These are phyloP conservation scores for Aspergillus awamori DNA, from an alignment of 2,329 filamentous ascomycete species.

Conservation along the genomic window DNA sequence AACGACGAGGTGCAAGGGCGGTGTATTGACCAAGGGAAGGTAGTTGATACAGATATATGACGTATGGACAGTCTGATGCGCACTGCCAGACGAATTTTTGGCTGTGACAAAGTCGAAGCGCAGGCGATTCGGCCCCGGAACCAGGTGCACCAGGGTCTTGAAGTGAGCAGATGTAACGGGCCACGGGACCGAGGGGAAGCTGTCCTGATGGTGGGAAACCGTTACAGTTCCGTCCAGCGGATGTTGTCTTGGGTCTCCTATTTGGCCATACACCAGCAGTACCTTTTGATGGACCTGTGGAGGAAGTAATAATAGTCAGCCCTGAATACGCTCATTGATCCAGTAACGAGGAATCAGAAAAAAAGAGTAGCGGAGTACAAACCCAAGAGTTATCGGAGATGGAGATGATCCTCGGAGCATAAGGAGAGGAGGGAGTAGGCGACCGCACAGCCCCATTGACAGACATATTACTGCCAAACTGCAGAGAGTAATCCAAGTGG, in stretches of 20 bases:
- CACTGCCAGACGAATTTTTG: slow-evolving; percentile 68
- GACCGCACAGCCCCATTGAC: slow-evolving; percentile 48
- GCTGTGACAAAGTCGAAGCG: slow-evolving; percentile 86
- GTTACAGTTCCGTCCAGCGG: slow-evolving; percentile 77
- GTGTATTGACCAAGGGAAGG: slow-evolving; percentile 74
- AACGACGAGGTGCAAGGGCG: slow-evolving; percentile 87
- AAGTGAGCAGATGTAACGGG: slow-evolving; percentile 88
- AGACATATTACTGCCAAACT: slow-evolving; percentile 41
- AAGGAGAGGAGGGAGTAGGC: slow-evolving; percentile 69
- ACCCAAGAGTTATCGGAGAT: slow-evolving; percentile 84
- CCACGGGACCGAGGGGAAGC: slow-evolving; percentile 81
- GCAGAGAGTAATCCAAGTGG: not conserved
- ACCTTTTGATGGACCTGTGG: slow-evolving; percentile 86
- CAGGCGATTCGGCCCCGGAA: slow-evolving; percentile 84
- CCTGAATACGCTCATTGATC: not conserved
- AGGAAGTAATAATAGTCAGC: not conserved
- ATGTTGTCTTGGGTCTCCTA: slow-evolving; percentile 70
- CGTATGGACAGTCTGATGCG: slow-evolving; percentile 70
- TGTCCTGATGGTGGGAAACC: slow-evolving; percentile 80
- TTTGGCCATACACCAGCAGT: slow-evolving; percentile 76
- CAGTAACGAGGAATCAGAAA: not conserved
- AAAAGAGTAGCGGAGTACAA: slow-evolving; percentile 41
- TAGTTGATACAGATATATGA: slow-evolving; percentile 84
- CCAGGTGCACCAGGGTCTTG: slow-evolving; percentile 87
- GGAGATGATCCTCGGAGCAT: slow-evolving; percentile 78